These are phyloP conservation scores for Nectriaceae sp. DNA, from an alignment of 2,329 filamentous ascomycete species.

Conservation along the genomic window DNA sequence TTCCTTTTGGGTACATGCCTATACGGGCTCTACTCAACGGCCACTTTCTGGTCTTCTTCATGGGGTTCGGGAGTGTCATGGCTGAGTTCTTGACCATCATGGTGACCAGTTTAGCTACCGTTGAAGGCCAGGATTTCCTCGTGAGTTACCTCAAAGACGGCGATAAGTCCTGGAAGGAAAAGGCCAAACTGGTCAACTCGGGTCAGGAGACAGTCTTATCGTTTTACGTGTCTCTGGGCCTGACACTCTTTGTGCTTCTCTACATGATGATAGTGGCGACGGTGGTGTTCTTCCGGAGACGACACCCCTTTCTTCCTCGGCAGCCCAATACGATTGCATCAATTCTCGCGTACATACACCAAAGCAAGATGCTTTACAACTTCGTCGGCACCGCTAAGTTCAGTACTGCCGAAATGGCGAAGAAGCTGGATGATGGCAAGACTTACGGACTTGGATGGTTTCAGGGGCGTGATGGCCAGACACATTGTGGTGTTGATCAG, in stretches of 20 bases:
- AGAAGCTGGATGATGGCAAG: conserved; percentile 58
- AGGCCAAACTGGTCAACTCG: conserved; percentile 42
- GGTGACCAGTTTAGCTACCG: conserved; percentile 64
- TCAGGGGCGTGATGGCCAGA: conserved; percentile 68
- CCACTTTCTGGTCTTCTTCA: conserved; percentile 65
- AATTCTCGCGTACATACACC: conserved; percentile 76
- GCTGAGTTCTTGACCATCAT: conserved; percentile 74
- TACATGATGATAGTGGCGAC: conserved; percentile 63
- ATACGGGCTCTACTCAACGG: conserved; percentile 62
- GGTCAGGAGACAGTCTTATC: conserved; percentile 63
- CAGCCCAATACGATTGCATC: conserved; percentile 79
- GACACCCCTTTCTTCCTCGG: conserved; percentile 72
- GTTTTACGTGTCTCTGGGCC: conserved; percentile 65
- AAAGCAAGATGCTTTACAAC: conserved; percentile 76
- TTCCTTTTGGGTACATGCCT: conserved; percentile 68
- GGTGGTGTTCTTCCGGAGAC: conserved; percentile 62
- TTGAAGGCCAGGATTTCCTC: conserved; percentile 64
- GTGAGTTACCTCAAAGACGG: conserved; percentile 21
- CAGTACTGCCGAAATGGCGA: conserved; percentile 62
- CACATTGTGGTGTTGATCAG: conserved; percentile 77
- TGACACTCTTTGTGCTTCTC: conserved; percentile 64
- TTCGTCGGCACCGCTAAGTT: conserved; percentile 72
- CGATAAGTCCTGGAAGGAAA: conserved; percentile 11
- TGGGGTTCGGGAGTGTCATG: conserved; percentile 71
- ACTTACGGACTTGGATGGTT: conserved; percentile 81